Percentiles rank a stretch among this genome's conserved stretches.
phyloP scores from a whole-genome alignment of 176 grass and related monocot species.

The Lolium perenne region DNA sequence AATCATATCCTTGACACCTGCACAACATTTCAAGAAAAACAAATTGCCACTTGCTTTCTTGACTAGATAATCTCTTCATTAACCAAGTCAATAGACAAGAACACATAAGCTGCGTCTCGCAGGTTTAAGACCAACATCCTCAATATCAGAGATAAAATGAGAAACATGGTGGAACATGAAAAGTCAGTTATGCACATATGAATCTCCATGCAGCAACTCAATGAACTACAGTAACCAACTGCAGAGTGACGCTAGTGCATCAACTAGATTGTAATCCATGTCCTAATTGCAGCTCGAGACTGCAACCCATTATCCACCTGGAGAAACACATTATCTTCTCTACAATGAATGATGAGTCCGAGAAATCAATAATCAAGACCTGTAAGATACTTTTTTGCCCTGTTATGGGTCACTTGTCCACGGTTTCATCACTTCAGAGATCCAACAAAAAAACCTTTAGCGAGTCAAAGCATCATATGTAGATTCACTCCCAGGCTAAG shows the following conservation, averaged over 20 bases:
- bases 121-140: constrained; percentile 4
- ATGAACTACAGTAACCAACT: constrained; percentile 21
- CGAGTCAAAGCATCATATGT: constrained; percentile 24
- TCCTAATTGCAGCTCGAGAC: not conserved
- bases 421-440: constrained; percentile 1
- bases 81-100: constrained; percentile 29
- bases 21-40: constrained; percentile 19
- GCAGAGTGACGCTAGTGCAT: constrained; percentile 16
- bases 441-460: constrained; percentile 19
- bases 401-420: constrained; percentile 8
- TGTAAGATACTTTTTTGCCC: constrained; percentile 32
- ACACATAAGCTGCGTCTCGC: not conserved
- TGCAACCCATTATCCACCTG: constrained; percentile 6
- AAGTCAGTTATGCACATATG: constrained; percentile 50
- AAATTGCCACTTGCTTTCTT: constrained; percentile 4
- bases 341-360: constrained; percentile 38
- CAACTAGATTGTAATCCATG: constrained; percentile 22
- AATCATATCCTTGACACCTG: constrained; percentile 30
- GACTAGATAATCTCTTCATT: constrained; percentile 38
- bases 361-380: not conserved
- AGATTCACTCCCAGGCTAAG: constrained; percentile 29
- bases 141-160: not conserved
- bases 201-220: constrained; percentile 37
- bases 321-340: constrained; percentile 37
- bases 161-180: not conserved